phyloP scores from a whole-genome alignment of 208 protist genomes.

The Leishmania tropica region DNA sequence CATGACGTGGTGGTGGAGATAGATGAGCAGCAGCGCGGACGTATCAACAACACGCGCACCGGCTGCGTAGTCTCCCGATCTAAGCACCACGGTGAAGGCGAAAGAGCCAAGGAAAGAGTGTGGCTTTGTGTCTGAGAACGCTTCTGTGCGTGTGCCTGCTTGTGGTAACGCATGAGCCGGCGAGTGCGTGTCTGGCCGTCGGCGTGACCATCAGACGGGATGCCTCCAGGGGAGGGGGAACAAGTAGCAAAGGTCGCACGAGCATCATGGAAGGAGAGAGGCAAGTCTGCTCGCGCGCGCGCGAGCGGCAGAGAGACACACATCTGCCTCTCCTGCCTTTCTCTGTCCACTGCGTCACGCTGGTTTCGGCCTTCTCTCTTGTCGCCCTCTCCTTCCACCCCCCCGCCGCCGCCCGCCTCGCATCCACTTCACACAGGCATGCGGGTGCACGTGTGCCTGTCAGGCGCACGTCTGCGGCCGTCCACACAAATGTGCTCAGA shows the following conservation, averaged over 20 bases:
- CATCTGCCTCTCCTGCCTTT: not conserved
- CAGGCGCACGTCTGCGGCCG: not conserved
- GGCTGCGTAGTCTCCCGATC: not conserved
- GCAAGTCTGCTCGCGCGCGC: not conserved
- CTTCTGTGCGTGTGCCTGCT: not conserved
- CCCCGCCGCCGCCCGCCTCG: no score
- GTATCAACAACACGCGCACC: not conserved
- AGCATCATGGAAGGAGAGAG: not conserved
- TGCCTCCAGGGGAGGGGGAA: not conserved
- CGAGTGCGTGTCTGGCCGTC: not conserved
- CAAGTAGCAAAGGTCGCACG: not conserved
- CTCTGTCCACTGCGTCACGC: not conserved
- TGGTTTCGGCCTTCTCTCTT: not conserved
- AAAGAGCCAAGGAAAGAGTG: not conserved
- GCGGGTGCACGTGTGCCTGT: no score
- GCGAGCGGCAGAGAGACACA: not conserved
- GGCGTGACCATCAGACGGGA: not conserved
- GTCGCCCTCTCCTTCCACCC: not conserved
- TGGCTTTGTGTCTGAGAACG: no score
- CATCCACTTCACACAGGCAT: not conserved
- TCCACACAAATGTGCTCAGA: not conserved
- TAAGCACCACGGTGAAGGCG: not conserved
- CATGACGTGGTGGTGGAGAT: not conserved
- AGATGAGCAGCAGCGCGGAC: not conserved
- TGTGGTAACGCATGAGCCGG: not conserved